These are phyloP conservation scores for Claviceps monticola DNA, from an alignment of 2,329 filamentous ascomycete genomes.

Conservation along the genomic window DNA sequence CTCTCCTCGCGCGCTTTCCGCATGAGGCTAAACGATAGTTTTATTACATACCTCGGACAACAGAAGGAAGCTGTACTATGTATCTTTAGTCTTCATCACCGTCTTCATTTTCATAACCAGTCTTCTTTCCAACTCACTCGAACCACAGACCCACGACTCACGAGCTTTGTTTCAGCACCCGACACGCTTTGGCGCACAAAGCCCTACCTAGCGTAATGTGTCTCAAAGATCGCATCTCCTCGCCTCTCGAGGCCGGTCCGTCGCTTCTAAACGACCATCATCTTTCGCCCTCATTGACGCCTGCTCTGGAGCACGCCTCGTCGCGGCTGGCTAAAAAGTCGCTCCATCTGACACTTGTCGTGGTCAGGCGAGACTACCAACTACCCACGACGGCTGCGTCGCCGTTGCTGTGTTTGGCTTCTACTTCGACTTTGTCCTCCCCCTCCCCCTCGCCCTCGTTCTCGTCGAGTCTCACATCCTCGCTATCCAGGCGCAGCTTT, in stretches of 20 bases:
- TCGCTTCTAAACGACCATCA: constrained; percentile 44
- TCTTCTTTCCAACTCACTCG: too few species aligned
- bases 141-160: too few species aligned
- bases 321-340: constrained; percentile 39
- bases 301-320: constrained; percentile 45
- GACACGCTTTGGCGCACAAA: too few species aligned
- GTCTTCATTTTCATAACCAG: too few species aligned
- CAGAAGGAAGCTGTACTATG: too few species aligned
- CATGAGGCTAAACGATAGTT: too few species aligned
- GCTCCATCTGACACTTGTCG: constrained; percentile 42
- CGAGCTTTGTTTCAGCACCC: background rate
- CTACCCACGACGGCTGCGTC: constrained; percentile 25
- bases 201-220: constrained; percentile 18
- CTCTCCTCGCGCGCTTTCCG: too few species aligned
- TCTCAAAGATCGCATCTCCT: constrained; percentile 44
- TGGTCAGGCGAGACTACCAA: constrained; percentile 42
- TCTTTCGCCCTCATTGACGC: constrained; percentile 39
- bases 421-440: constrained; percentile 5
- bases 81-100: too few species aligned
- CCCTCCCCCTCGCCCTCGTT: constrained; percentile 10
- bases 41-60: too few species aligned
- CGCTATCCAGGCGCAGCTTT: constrained; percentile 6
- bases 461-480: constrained; percentile 9
- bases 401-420: background rate
- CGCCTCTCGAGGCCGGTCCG: constrained; percentile 47